These are phyloP conservation scores for Choanephora cucurbitarum DNA, from an alignment of 371 early-diverging fungal genomes.

Conservation along the genomic window DNA sequence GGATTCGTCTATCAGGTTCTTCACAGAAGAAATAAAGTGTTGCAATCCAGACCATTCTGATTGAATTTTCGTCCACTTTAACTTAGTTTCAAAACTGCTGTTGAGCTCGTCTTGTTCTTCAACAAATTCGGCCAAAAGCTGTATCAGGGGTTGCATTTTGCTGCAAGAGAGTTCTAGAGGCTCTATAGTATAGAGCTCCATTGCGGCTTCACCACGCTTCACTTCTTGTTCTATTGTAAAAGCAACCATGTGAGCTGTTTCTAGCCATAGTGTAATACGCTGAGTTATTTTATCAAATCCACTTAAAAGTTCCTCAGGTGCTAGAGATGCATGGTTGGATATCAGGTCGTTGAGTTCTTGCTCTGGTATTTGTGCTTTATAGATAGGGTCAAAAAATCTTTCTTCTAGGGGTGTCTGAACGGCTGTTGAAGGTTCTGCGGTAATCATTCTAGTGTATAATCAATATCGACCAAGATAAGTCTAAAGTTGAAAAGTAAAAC, in stretches of 20 bases:
- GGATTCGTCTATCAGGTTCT: constrained; percentile 20
- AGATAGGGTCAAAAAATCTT: constrained; percentile 8
- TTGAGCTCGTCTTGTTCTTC: constrained; percentile 8
- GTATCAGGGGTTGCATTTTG: constrained; percentile 25
- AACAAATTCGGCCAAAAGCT: constrained; percentile 16
- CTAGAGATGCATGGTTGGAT: constrained; percentile 14
- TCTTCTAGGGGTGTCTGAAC: constrained; percentile 3
- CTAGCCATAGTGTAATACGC: constrained; percentile 36
- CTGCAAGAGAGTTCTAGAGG: constrained; percentile 17
- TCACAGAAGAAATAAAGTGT: constrained; percentile 42
- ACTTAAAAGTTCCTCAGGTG: constrained; percentile 11
- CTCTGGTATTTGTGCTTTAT: constrained; percentile 19
- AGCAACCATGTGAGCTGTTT: constrained; percentile 39
- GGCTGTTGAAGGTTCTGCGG: constrained; percentile 1
- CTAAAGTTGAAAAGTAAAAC: no score
- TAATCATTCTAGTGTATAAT: constrained; percentile 2
- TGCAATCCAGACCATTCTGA: constrained; percentile 53
- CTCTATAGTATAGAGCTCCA: constrained; percentile 13
- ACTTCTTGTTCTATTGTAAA: constrained; percentile 41
- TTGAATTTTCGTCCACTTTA: constrained; percentile 41
- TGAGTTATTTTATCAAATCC: constrained; percentile 23
- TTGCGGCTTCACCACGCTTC: constrained; percentile 23
- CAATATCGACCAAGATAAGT: no score
- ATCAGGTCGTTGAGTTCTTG: constrained; percentile 19
- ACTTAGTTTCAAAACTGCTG: constrained; percentile 1